Evolutionary conservation across 2,329 filamentous ascomycete species (phyloP).

Genomic region (Aspergillus brasiliensis): DNA sequence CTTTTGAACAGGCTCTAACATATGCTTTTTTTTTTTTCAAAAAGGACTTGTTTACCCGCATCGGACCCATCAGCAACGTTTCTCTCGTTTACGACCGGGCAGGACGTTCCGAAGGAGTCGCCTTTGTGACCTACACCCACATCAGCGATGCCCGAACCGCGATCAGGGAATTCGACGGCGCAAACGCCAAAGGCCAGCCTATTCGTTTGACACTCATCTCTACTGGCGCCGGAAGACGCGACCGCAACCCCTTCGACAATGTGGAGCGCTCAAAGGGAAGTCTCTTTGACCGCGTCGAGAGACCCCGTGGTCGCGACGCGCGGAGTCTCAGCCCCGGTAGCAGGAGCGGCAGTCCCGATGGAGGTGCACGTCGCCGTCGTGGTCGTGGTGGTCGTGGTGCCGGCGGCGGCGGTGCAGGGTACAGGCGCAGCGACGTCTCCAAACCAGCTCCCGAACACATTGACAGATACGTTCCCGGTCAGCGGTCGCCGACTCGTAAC

Average conservation of each 20-base stretch:
- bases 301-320: constrained; percentile 41
- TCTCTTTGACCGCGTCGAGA: constrained; percentile 66
- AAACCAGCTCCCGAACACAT: constrained; percentile 67
- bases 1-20: constrained; percentile 2
- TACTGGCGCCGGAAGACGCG: constrained; percentile 35
- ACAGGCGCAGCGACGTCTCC: constrained; percentile 55
- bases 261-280: constrained; percentile 57
- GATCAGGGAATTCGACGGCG: constrained; percentile 79
- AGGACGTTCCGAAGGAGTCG: constrained; percentile 81
- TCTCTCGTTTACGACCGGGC: constrained; percentile 82
- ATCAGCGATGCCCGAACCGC: constrained; percentile 72
- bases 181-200: constrained; percentile 86
- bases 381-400: constrained; percentile 43
- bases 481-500: constrained; percentile 45
- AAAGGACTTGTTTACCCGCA: constrained; percentile 77
- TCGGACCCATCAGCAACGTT: constrained; percentile 70
- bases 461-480: constrained; percentile 76
- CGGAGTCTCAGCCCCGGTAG: constrained; percentile 47
- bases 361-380: constrained; percentile 42
- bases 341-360: constrained; percentile 35
- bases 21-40: not conserved
- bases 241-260: constrained; percentile 53
- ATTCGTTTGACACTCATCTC: constrained; percentile 72
- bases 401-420: constrained; percentile 35
- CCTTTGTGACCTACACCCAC: constrained; percentile 77